These are phyloP conservation scores for Russula virescens DNA, from an alignment of 768 basidiomycete genomes.

Conservation along the genomic window DNA sequence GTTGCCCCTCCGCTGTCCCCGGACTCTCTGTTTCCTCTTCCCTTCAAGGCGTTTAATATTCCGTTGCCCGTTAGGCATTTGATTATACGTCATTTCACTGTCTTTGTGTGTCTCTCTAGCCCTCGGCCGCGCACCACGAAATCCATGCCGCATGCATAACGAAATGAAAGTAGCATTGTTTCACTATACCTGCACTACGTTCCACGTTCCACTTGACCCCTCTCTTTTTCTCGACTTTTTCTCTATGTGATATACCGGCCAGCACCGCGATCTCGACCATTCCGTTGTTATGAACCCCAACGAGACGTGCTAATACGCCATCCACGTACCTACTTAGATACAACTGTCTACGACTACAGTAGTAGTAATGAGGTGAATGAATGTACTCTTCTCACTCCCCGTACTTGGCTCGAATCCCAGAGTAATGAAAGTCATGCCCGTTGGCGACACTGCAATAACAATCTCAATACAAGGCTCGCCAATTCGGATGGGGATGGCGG, in stretches of 20 bases:
- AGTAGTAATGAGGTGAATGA: slow-evolving; percentile 13
- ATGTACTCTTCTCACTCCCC: not conserved
- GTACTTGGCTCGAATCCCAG: not conserved
- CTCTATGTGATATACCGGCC: slow-evolving; percentile 10
- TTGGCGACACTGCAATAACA: too few relatives aligned
- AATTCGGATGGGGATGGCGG: too few relatives aligned
- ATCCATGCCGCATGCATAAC: slow-evolving; percentile 20
- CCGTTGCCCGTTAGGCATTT: not conserved
- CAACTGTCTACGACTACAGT: slow-evolving; percentile 8
- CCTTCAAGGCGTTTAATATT: not conserved
- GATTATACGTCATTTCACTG: slow-evolving; percentile 1
- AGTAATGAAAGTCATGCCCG: too few relatives aligned
- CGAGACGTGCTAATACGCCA: slow-evolving; percentile 1
- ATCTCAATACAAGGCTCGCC: too few relatives aligned
- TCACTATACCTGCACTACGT: slow-evolving; percentile 16
- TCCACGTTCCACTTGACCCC: not conserved
- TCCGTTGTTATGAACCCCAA: slow-evolving; percentile 8
- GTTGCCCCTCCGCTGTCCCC: slow-evolving; percentile 1
- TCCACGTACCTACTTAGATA: slow-evolving; percentile 12
- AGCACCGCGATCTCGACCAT: not conserved
- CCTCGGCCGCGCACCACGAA: slow-evolving; percentile 1
- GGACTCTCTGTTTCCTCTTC: slow-evolving; percentile 14
- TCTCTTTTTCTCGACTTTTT: not conserved
- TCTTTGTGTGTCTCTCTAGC: slow-evolving; percentile 15
- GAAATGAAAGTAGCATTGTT: slow-evolving; percentile 15